These are phyloP conservation scores for Plasmodium sp. DNA, from an alignment of 169 alveolate species.

Conservation along the genomic window DNA sequence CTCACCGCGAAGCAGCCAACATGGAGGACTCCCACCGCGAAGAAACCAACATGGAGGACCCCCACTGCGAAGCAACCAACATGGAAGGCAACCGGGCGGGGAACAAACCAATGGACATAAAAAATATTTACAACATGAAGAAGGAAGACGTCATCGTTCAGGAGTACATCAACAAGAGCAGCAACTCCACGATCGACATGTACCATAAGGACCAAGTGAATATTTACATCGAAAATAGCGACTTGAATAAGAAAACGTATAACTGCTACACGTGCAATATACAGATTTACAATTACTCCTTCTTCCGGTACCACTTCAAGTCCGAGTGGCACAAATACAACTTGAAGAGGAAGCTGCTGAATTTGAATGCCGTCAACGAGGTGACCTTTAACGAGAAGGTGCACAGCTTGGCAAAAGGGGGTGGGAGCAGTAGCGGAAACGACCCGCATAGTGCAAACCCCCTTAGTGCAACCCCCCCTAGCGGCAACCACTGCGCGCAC, in stretches of 20 bases:
- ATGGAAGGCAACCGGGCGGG: not conserved
- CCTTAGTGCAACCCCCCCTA: not conserved
- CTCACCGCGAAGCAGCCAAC: not conserved
- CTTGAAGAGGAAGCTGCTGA: slow-evolving; percentile 84
- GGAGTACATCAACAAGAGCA: slow-evolving; percentile 32
- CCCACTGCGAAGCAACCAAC: not conserved
- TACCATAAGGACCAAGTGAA: slow-evolving; percentile 54
- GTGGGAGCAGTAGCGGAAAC: not conserved
- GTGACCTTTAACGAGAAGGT: slow-evolving; percentile 74
- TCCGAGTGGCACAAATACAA: slow-evolving; percentile 91
- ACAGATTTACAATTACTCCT: slow-evolving; percentile 65
- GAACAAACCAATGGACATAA: slow-evolving; percentile 9
- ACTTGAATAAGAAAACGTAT: slow-evolving; percentile 41
- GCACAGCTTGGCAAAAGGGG: slow-evolving; percentile 31
- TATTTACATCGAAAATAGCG: slow-evolving; percentile 51
- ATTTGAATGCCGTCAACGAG: slow-evolving; percentile 75
- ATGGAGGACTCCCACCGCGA: too few species aligned
- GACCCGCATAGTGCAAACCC: too few species aligned
- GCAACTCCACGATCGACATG: slow-evolving; percentile 18
- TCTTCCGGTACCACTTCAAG: slow-evolving; percentile 84
- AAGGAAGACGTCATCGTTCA: slow-evolving; percentile 45
- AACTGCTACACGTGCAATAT: slow-evolving; percentile 71
- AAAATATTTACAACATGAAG: slow-evolving; percentile 38
- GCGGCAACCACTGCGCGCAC: not conserved
- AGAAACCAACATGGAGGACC: not conserved